A percentile compares a stretch with the other conserved stretches of the same genome.
Evolutionary conservation across 768 basidiomycete species (phyloP).

Genomic region (Xanthoconium purpureum): DNA sequence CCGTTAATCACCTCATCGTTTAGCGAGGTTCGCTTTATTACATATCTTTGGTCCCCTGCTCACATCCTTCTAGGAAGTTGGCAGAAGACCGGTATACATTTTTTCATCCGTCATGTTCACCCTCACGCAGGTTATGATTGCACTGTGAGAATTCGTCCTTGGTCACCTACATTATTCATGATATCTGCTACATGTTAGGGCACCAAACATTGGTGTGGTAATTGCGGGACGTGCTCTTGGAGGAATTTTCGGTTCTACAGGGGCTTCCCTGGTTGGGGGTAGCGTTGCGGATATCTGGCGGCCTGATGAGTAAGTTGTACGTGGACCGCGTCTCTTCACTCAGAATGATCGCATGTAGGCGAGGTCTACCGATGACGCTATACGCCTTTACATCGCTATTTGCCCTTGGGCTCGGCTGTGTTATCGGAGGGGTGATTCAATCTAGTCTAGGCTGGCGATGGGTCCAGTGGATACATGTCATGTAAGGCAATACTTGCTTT

Average conservation of each 20-base stretch:
- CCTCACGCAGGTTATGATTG: conserved; percentile 45
- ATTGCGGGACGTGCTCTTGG: conserved; percentile 57
- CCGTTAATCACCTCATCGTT: conserved; percentile 65
- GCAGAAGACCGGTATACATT: conserved; percentile 59
- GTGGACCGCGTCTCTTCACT: background rate
- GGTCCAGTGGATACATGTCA: conserved; percentile 77
- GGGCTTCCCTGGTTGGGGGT: conserved; percentile 65
- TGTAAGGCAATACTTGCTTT: conserved; percentile 33
- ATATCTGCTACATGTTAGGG: conserved; percentile 17
- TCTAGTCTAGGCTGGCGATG: conserved; percentile 71
- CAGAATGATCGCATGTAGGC: conserved; percentile 37
- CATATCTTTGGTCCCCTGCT: background rate
- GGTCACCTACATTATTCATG: background rate
- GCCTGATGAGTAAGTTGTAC: conserved; percentile 48
- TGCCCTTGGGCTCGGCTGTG: conserved; percentile 60
- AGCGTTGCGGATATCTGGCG: conserved; percentile 70
- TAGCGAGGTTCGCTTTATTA: conserved; percentile 42
- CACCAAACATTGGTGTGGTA: conserved; percentile 51
- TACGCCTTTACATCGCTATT: conserved; percentile 60
- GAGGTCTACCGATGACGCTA: conserved; percentile 72
- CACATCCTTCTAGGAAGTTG: conserved; percentile 48
- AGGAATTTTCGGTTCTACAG: conserved; percentile 62
- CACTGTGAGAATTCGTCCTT: conserved; percentile 22
- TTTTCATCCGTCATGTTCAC: conserved; percentile 49
- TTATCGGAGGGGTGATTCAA: conserved; percentile 64